Evolutionary conservation across 2,329 filamentous ascomycete genomes (phyloP), one percentile per base, ranked within the genome.

Genomic region (Septoria petroselini): DNA sequence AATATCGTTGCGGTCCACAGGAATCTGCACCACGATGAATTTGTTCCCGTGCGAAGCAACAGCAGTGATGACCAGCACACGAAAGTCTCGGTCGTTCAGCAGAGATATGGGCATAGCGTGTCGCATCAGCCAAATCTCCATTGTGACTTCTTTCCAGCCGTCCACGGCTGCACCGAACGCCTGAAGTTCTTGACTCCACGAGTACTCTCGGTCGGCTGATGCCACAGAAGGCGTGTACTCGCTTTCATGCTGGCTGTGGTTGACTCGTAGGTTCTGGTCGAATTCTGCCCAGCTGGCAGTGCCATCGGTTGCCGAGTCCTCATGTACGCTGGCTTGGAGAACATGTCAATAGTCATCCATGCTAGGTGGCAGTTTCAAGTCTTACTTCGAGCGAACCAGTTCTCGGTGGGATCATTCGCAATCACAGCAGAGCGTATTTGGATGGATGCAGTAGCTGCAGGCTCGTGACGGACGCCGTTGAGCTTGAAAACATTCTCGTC

Each of bases 221-320:
- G 77, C 70, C 11, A 84, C 72, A 41, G 73, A 72, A 1, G 80
- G 78, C 37, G 80, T 84, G 62, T 83, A 84, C 9, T 74, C 72
- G 45, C 70, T 68, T 67, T 85, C 82, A 39, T 80, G 73, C 60
- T 71, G 66, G 30, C 74, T 76, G 63, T 85, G 82, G 30, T 77
- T 67, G 30, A 78, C 72, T 58, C 82, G 79, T 64, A 88, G 77
- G 55, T 73, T 75, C 27, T 65, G 66, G 30, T 76, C 72, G 64
- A 88, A 86, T 66, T 89, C 85, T 0, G 70, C 71, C 78, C 82
- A 87, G 38, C 64, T 72, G 7, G 83, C 84, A 1, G 82, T 82
- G 7, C 79, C 76, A 18, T 61, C 61, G 31, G 68, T 69, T 14
- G 72, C 68, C 4, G 66, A 69, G 60, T 84, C 76, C 50, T 71